Conservation (phyloP, 2,329 filamentous ascomycete genomes). For the Immersiporthe knoxdaviesiana region DNA sequence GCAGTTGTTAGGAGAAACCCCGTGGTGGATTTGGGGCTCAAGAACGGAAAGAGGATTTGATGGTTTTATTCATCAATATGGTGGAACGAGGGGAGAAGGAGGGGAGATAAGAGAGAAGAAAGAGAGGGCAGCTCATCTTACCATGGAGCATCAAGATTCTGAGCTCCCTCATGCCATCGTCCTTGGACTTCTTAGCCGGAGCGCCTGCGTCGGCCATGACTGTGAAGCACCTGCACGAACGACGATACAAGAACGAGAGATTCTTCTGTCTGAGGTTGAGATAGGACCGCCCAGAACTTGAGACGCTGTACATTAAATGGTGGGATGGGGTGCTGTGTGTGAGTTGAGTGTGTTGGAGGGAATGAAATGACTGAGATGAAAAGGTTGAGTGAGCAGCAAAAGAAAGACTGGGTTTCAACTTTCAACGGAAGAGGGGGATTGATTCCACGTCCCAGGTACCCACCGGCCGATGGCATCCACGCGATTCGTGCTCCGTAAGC, state of each 20-base stretch:
- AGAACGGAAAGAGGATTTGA: background rate
- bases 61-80: too few species aligned
- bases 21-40: too few species aligned
- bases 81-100: background rate
- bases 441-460: background rate
- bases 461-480: slow-evolving; percentile 8
- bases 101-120: background rate
- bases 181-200: slow-evolving; percentile 34
- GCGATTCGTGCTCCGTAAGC: slow-evolving; percentile 7
- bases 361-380: background rate
- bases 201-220: slow-evolving; percentile 18
- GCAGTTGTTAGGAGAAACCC: too few species aligned
- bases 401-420: background rate
- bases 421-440: background rate
- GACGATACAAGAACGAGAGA: background rate
- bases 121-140: slow-evolving; percentile 37
- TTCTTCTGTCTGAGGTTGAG: background rate
- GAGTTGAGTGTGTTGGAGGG: background rate
- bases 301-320: slow-evolving; percentile 20
- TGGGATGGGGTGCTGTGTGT: background rate
- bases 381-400: background rate
- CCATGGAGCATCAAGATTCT: slow-evolving; percentile 81
- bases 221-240: slow-evolving; percentile 9
- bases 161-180: slow-evolving; percentile 51
- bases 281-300: background rate